phyloP scores from a whole-genome alignment of 345 rosid genomes.

The Combretum micranthum region DNA sequence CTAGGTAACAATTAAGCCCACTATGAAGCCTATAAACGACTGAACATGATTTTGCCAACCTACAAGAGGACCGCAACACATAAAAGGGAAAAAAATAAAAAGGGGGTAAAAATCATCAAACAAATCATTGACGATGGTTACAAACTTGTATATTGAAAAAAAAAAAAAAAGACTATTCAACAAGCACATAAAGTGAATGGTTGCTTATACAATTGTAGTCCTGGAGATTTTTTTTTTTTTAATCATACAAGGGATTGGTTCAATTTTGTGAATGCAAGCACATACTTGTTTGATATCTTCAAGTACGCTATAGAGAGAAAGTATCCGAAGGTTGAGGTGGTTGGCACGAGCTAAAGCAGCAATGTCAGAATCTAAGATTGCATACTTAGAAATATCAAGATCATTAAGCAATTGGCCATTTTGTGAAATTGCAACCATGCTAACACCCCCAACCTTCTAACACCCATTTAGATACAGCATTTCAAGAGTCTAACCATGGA shows the following conservation, averaged over 20 bases:
- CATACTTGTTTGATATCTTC: constrained; percentile 56
- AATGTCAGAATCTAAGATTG: constrained; percentile 56
- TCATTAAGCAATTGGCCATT: constrained; percentile 67
- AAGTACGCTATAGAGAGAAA: constrained; percentile 69
- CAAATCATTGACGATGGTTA: too few relatives aligned
- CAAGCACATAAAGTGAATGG: constrained; percentile 43
- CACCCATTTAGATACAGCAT: constrained; percentile 70
- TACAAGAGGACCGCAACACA: too few relatives aligned
- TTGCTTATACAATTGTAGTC: constrained; percentile 61
- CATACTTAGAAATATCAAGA: constrained; percentile 67
- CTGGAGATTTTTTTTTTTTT: constrained; percentile 72
- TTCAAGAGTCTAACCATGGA: constrained; percentile 70
- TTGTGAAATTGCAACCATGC: constrained; percentile 56
- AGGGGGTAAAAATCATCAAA: too few relatives aligned
- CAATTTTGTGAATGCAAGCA: constrained; percentile 40
- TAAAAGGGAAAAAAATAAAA: too few relatives aligned
- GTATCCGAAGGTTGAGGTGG: constrained; percentile 59
- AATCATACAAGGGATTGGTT: constrained; percentile 66
- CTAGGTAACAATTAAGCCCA: too few relatives aligned
- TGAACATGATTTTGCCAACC: too few relatives aligned
- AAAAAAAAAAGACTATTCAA: too few relatives aligned
- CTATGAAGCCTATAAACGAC: too few relatives aligned
- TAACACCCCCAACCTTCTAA: constrained; percentile 49
- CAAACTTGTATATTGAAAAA: too few relatives aligned
- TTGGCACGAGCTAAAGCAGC: constrained; percentile 45